Percentiles rank a stretch among this genome's conserved stretches.
Evolutionary conservation across 176 grass and related monocot species (phyloP).

Genomic region (Carex myosuroides): DNA sequence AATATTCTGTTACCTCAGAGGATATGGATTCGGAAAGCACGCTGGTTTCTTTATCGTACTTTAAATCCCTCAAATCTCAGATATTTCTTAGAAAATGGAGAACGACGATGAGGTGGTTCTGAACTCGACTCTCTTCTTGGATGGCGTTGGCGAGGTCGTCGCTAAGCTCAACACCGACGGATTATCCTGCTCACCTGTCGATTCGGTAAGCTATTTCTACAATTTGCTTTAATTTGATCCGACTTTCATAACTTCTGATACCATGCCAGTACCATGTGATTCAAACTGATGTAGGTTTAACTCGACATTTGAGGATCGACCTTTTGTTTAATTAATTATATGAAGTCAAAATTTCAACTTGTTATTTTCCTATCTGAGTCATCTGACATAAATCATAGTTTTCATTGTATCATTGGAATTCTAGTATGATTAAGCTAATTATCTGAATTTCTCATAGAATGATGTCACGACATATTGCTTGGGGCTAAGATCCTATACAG

Average conservation of each 20-base stretch:
- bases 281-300: background rate
- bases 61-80: background rate
- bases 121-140: constrained; percentile 32
- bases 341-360: background rate
- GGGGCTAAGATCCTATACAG: constrained; percentile 29
- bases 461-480: background rate
- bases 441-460: constrained; percentile 4
- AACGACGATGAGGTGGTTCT: constrained; percentile 30
- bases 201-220: constrained; percentile 29
- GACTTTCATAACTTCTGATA: background rate
- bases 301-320: background rate
- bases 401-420: background rate
- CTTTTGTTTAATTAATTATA: background rate
- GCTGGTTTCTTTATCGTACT: background rate
- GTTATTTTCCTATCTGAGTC: background rate
- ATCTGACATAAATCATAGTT: background rate
- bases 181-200: constrained; percentile 48
- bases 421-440: background rate
- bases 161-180: constrained; percentile 33
- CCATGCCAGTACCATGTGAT: background rate
- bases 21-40: background rate
- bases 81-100: constrained; percentile 35
- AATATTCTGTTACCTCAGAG: too few species aligned
- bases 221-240: background rate
- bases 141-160: constrained; percentile 54